These are phyloP conservation scores for Theobroma grandiflorum DNA, from an alignment of 441 rosid genomes.

Conservation along the genomic window DNA sequence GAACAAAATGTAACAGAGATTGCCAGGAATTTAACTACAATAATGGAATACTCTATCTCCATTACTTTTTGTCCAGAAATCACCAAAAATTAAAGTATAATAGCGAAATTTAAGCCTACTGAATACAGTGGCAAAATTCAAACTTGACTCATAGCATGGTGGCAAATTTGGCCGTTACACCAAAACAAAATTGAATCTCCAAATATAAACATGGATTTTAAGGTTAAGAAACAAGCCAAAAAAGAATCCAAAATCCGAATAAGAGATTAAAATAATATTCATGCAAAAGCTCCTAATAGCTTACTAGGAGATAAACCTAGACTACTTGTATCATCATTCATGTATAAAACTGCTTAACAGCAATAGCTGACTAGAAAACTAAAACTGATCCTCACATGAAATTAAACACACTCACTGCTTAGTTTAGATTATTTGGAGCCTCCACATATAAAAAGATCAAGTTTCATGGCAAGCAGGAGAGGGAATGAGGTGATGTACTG, in stretches of 20 bases:
- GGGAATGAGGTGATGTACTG: neutral
- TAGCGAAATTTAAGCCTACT: neutral
- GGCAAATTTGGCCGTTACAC: neutral
- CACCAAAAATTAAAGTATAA: neutral
- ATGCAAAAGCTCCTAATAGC: neutral
- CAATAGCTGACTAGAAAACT: neutral
- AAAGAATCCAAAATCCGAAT: neutral
- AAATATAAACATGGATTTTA: neutral
- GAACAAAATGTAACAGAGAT: neutral
- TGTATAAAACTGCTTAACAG: neutral
- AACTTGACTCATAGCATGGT: neutral
- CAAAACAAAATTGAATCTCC: conserved; percentile 14
- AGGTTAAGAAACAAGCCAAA: neutral
- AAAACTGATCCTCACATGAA: neutral
- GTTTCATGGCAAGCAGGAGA: neutral
- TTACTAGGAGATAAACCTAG: neutral
- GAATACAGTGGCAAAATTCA: neutral
- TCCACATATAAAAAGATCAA: conserved; percentile 10
- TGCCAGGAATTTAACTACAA: neutral
- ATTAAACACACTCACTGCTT: neutral
- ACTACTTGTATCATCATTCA: neutral
- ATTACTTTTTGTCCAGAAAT: neutral
- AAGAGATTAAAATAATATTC: neutral
- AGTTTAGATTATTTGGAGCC: neutral
- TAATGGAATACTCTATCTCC: conserved; percentile 1